phyloP scores from a whole-genome alignment of 1,284 basidiomycete genomes.

The Schizophyllum commune region DNA sequence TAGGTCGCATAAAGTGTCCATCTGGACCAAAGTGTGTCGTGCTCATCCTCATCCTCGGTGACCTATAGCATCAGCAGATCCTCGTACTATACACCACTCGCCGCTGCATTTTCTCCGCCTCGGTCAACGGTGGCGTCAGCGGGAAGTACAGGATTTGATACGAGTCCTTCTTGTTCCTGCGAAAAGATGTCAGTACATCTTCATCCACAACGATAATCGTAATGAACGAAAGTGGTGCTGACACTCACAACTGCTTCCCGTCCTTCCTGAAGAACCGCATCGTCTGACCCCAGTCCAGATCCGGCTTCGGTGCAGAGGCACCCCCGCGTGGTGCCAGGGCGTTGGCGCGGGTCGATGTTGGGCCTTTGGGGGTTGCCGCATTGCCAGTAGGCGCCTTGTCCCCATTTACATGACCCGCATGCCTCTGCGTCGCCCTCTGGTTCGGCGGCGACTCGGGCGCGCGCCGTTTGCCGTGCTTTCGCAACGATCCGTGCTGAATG shows the following conservation, averaged over 20 bases:
- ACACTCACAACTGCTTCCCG: constrained; percentile 38
- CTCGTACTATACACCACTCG: constrained; percentile 46
- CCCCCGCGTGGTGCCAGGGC: background rate
- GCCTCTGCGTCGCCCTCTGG: background rate
- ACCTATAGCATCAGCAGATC: constrained; percentile 21
- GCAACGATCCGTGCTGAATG: background rate
- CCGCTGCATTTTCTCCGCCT: constrained; percentile 36
- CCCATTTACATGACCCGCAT: background rate
- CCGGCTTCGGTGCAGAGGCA: background rate
- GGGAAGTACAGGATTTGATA: constrained; percentile 73
- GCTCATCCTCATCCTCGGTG: too few species aligned
- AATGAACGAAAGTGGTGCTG: too few species aligned
- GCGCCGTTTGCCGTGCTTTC: background rate
- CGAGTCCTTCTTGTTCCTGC: constrained; percentile 37
- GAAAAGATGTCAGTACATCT: constrained; percentile 8
- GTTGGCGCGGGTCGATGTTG: constrained; percentile 14
- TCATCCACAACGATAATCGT: constrained; percentile 17
- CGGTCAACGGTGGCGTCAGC: constrained; percentile 46
- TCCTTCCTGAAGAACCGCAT: constrained; percentile 42
- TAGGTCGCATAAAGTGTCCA: too few species aligned
- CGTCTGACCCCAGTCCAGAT: background rate
- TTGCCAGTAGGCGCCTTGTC: constrained; percentile 25
- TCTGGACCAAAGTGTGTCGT: too few species aligned
- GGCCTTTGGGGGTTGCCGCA: constrained; percentile 9
- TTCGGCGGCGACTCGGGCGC: background rate